Evolutionary conservation across 2,329 filamentous ascomycete species (phyloP).

Genomic region (Ophiocordyceps camponoti-rufipedis): DNA sequence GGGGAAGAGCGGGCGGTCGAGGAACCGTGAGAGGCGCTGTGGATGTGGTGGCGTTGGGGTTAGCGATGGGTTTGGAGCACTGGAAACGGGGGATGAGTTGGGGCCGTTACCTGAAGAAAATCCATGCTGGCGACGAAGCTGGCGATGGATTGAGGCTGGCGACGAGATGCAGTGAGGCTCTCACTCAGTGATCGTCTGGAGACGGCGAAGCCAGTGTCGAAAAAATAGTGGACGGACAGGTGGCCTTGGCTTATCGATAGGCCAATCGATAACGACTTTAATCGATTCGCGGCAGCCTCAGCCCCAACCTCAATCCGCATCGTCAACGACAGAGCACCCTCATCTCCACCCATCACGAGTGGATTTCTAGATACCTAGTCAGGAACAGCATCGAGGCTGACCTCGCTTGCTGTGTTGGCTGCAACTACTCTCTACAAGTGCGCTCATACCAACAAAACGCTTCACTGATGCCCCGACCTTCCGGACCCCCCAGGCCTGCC

Average conservation of each 20-base stretch:
- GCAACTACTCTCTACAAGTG: no score
- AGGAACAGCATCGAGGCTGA: no score
- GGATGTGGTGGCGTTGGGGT: not conserved
- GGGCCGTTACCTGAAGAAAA: constrained; percentile 21
- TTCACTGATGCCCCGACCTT: not conserved
- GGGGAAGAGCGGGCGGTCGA: constrained; percentile 84
- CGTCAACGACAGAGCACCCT: no score
- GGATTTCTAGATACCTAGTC: no score
- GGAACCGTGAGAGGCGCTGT: constrained; percentile 59
- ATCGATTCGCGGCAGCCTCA: no score
- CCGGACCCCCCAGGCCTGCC: not conserved
- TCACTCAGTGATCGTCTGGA: not conserved
- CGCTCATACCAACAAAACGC: not conserved
- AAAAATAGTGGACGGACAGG: not conserved
- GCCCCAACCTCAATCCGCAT: not conserved
- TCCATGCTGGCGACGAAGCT: constrained; percentile 18
- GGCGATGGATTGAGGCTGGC: not conserved
- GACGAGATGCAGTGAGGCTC: not conserved
- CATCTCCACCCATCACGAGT: no score
- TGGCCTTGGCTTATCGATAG: not conserved
- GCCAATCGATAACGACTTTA: not conserved
- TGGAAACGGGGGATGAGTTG: not conserved
- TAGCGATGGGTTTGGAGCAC: not conserved
- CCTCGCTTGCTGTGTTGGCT: no score
- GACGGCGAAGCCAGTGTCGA: not conserved